Conservation (phyloP, 2,329 filamentous ascomycete species). For the Aspergillus neoniger region DNA sequence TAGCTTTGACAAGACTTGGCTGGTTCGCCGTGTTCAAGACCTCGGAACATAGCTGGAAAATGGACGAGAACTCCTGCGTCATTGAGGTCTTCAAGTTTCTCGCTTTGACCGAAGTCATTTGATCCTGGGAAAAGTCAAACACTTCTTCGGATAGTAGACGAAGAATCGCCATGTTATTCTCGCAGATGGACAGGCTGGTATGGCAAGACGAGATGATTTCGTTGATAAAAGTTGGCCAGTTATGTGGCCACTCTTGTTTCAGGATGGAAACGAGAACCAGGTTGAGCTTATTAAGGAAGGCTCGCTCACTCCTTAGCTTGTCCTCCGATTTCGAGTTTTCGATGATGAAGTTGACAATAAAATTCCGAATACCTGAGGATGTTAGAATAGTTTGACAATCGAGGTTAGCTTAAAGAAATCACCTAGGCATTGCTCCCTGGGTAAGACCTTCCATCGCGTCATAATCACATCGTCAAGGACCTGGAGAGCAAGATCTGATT, state of each 20-base stretch:
- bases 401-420: slow-evolving; percentile 30
- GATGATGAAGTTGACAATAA: slow-evolving; percentile 98
- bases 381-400: slow-evolving; percentile 8
- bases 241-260: slow-evolving; percentile 99
- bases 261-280: slow-evolving; percentile 94
- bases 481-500: slow-evolving; percentile 82
- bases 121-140: slow-evolving; percentile 97
- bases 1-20: slow-evolving; percentile 89
- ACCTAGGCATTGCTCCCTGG: slow-evolving; percentile 94
- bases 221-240: slow-evolving; percentile 99
- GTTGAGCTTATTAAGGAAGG: slow-evolving; percentile 96
- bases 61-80: slow-evolving; percentile 97
- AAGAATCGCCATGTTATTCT: slow-evolving; percentile 99
- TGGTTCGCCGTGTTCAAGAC: slow-evolving; percentile 89
- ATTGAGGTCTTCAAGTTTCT: slow-evolving; percentile 97
- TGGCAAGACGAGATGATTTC: slow-evolving; percentile 97
- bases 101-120: slow-evolving; percentile 98
- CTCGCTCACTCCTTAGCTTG: slow-evolving; percentile 77
- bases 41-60: slow-evolving; percentile 96
- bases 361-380: slow-evolving; percentile 86
- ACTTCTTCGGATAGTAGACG: slow-evolving; percentile 95
- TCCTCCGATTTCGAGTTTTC: slow-evolving; percentile 90
- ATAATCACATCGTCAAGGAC: slow-evolving; percentile 98
- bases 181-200: slow-evolving; percentile 93
- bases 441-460: slow-evolving; percentile 98